phyloP scores from a whole-genome alignment of 1,284 basidiomycete genomes.

The Volvariella surrecta region DNA sequence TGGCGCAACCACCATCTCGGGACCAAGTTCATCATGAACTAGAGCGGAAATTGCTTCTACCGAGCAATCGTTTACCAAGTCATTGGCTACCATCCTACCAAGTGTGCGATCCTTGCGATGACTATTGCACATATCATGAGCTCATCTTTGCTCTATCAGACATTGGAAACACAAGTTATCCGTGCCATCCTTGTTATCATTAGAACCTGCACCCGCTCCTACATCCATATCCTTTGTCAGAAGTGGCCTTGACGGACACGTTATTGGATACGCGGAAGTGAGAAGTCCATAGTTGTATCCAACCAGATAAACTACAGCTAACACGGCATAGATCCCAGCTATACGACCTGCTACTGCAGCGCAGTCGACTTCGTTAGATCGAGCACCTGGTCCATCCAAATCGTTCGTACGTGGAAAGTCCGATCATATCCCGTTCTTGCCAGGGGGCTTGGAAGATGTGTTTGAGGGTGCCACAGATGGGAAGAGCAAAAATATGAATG shows the following conservation, averaged over 20 bases:
- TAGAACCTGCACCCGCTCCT: slow-evolving; percentile 66
- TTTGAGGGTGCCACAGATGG: background rate
- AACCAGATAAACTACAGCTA: slow-evolving; percentile 1
- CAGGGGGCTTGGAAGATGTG: slow-evolving; percentile 73
- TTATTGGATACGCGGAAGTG: slow-evolving; percentile 78
- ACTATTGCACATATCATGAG: slow-evolving; percentile 7
- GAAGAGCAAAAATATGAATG: slow-evolving; percentile 22
- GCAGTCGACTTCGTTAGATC: slow-evolving; percentile 76
- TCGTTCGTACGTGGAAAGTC: slow-evolving; percentile 92
- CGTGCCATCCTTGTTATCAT: slow-evolving; percentile 53
- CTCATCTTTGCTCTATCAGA: slow-evolving; percentile 30
- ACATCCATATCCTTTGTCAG: slow-evolving; percentile 74
- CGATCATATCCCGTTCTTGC: slow-evolving; percentile 86
- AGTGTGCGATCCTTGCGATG: slow-evolving; percentile 39
- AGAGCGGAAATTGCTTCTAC: slow-evolving; percentile 61
- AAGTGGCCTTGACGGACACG: slow-evolving; percentile 69
- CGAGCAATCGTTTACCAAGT: slow-evolving; percentile 49
- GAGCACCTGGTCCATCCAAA: slow-evolving; percentile 69
- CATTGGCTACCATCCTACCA: slow-evolving; percentile 73
- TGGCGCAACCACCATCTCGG: slow-evolving; percentile 46
- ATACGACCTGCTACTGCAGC: slow-evolving; percentile 47
- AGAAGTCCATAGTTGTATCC: no score
- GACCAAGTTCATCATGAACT: slow-evolving; percentile 57
- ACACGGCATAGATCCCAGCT: slow-evolving; percentile 30
- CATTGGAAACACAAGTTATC: slow-evolving; percentile 61